Conservation (phyloP, 106 monocot genomes). For the Cymbidium sinense region DNA sequence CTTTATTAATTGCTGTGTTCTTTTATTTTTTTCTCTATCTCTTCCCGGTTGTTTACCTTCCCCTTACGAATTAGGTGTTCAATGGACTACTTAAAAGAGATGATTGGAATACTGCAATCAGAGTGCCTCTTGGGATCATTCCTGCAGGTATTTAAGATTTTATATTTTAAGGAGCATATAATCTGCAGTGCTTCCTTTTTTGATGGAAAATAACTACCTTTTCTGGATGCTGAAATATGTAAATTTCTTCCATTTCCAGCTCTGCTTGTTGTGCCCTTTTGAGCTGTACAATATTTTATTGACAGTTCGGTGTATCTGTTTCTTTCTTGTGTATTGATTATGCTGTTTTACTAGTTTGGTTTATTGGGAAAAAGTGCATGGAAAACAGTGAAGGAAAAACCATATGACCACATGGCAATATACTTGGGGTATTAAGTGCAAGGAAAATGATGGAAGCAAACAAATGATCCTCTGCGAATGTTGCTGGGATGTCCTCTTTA, state of each 20-base stretch:
- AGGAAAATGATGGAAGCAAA: too few relatives aligned
- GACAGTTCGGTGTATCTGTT: neutral
- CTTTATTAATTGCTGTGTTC: neutral
- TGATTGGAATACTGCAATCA: constrained; percentile 77
- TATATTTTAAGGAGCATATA: neutral
- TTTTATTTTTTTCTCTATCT: neutral
- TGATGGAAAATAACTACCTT: neutral
- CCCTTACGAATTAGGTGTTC: constrained; percentile 48
- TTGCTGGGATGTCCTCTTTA: too few relatives aligned
- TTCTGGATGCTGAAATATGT: neutral
- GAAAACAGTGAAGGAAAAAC: too few relatives aligned
- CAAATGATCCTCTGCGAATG: too few relatives aligned
- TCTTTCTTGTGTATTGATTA: neutral
- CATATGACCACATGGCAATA: too few relatives aligned
- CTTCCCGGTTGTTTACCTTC: neutral
- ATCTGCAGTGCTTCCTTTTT: neutral
- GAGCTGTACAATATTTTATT: neutral
- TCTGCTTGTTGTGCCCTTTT: neutral
- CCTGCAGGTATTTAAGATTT: constrained; percentile 66
- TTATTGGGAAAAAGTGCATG: too few relatives aligned
- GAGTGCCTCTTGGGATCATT: constrained; percentile 84
- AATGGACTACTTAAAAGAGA: constrained; percentile 90
- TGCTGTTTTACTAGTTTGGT: too few relatives aligned
- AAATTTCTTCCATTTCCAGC: neutral
- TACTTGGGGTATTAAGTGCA: too few relatives aligned